These are phyloP conservation scores for Amaranthus hypochondriacus DNA, from an alignment of 148 eudicot species.

Conservation along the genomic window DNA sequence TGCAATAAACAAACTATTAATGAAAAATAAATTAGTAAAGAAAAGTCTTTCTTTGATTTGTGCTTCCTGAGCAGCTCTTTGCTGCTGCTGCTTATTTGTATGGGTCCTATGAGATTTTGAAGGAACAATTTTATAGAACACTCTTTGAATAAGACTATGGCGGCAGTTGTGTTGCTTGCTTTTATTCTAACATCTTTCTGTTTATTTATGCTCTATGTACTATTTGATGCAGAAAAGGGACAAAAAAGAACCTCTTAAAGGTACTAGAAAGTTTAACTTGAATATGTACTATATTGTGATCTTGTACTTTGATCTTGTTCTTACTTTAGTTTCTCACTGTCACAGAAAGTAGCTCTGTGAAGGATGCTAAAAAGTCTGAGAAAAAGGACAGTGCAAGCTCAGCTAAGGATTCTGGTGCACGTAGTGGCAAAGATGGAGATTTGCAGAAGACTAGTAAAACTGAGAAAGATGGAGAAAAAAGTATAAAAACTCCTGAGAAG, in stretches of 20 bases:
- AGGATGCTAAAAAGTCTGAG: conserved; percentile 42
- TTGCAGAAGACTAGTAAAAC: conserved; percentile 23
- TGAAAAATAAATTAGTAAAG: background rate
- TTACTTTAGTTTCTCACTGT: background rate
- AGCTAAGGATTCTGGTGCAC: conserved; percentile 28
- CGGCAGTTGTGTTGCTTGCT: background rate
- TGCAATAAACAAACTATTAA: background rate
- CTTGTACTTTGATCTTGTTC: background rate
- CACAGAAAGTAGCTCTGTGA: conserved; percentile 31
- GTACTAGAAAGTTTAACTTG: conserved; percentile 30
- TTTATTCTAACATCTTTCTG: background rate
- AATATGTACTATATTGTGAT: background rate
- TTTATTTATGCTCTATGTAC: background rate
- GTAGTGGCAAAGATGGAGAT: conserved; percentile 34
- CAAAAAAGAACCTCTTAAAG: conserved; percentile 57
- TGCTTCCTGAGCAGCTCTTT: background rate
- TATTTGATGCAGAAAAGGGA: conserved; percentile 44
- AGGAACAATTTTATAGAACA: background rate
- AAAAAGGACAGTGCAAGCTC: conserved; percentile 25
- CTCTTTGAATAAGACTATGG: background rate
- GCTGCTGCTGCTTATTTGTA: background rate
- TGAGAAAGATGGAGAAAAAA: conserved; percentile 30
- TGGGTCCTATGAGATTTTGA: background rate
- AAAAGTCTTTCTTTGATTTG: background rate
- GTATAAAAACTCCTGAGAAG: conserved; percentile 30